phyloP scores from a whole-genome alignment of 139 green algal genomes.

The Nannochloris sp. region DNA sequence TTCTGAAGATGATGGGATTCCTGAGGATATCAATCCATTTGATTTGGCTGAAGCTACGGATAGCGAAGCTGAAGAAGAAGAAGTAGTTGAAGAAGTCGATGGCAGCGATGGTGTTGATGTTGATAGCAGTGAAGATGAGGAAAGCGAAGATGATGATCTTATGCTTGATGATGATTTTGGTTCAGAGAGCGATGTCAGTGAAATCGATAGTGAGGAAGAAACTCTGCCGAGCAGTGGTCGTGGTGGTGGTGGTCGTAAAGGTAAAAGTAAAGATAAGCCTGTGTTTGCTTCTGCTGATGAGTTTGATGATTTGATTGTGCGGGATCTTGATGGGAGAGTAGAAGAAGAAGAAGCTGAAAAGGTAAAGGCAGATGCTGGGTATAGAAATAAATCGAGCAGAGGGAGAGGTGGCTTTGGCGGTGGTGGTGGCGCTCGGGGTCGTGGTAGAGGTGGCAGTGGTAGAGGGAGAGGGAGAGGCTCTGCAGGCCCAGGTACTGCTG shows the following conservation, averaged over 20 bases:
- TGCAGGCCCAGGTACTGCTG: no score
- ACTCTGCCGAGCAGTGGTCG: no score
- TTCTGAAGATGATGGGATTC: background rate
- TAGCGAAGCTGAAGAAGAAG: conserved; percentile 3
- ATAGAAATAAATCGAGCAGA: no score
- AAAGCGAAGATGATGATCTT: conserved; percentile 1
- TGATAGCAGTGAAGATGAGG: conserved; percentile 1
- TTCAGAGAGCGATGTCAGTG: background rate
- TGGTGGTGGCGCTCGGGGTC: no score
- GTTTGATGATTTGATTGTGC: conserved; percentile 33
- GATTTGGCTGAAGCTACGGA: conserved; percentile 16
- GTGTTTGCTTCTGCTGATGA: conserved; percentile 57
- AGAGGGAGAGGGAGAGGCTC: no score
- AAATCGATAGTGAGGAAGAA: conserved; percentile 2
- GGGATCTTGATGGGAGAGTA: background rate
- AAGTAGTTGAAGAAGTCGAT: background rate
- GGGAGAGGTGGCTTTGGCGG: no score
- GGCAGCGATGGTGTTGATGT: no score
- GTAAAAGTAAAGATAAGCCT: conserved; percentile 6
- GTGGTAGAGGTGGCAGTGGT: no score
- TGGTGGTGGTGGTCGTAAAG: conserved; percentile 2
- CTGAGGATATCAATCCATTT: conserved; percentile 25
- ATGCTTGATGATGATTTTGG: background rate
- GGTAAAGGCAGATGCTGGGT: background rate
- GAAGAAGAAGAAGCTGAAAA: background rate